phyloP scores from a whole-genome alignment of 306 rosid genomes.

The Senna tora region DNA sequence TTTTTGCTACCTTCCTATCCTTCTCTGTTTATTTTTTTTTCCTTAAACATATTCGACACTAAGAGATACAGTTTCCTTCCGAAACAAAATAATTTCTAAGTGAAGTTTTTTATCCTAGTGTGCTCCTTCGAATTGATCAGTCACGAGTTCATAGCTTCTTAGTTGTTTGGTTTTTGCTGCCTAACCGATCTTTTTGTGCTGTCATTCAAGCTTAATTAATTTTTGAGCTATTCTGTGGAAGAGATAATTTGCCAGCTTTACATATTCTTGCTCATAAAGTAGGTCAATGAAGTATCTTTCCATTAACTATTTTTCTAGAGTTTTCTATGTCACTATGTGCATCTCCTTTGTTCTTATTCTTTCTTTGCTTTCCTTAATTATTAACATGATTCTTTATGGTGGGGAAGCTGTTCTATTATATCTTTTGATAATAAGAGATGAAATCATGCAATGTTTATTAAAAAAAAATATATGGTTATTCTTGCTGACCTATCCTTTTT shows the following conservation, averaged over 20 bases:
- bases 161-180: slow-evolving; percentile 23
- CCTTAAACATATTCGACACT: background rate
- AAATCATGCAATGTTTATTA: slow-evolving; percentile 12
- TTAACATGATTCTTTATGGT: slow-evolving; percentile 23
- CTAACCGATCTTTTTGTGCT: slow-evolving; percentile 8
- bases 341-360: slow-evolving; percentile 50
- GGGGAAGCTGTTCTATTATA: slow-evolving; percentile 29
- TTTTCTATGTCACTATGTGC: slow-evolving; percentile 27
- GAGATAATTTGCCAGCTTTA: slow-evolving; percentile 23
- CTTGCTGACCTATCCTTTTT: slow-evolving; percentile 14
- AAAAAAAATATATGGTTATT: slow-evolving; percentile 7
- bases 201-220: slow-evolving; percentile 13
- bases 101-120: slow-evolving; percentile 9
- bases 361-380: slow-evolving; percentile 22
- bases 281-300: slow-evolving; percentile 37
- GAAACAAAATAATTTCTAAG: slow-evolving; percentile 10
- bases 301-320: slow-evolving; percentile 24
- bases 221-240: slow-evolving; percentile 9
- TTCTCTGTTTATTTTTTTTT: background rate
- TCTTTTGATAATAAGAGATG: background rate
- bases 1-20: background rate
- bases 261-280: slow-evolving; percentile 43
- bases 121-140: slow-evolving; percentile 14
- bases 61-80: background rate
- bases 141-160: slow-evolving; percentile 5